These are phyloP conservation scores for Aspergillus proliferans DNA, from an alignment of 2,329 filamentous ascomycete genomes.

Conservation along the genomic window DNA sequence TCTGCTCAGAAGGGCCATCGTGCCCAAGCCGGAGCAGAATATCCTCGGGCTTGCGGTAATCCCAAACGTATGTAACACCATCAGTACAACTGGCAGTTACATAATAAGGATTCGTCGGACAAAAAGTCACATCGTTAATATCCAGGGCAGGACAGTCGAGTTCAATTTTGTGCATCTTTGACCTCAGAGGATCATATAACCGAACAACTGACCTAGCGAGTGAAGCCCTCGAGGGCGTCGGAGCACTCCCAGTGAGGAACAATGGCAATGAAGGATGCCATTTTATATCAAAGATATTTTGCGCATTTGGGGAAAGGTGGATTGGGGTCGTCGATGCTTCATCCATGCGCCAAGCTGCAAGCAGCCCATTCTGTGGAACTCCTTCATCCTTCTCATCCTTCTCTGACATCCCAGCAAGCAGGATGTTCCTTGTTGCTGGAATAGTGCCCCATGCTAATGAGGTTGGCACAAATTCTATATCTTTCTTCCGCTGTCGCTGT, in stretches of 20 bases:
- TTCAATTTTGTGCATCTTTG: slow-evolving; percentile 35
- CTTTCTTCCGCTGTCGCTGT: slow-evolving; percentile 17
- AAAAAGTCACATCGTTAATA: slow-evolving; percentile 56
- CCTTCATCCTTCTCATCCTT: slow-evolving; percentile 32
- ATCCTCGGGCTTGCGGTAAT: slow-evolving; percentile 42
- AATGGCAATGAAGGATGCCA: slow-evolving; percentile 48
- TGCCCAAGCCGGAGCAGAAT: slow-evolving; percentile 48
- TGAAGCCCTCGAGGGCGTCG: slow-evolving; percentile 24
- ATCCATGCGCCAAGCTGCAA: slow-evolving; percentile 49
- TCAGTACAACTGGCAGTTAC: slow-evolving; percentile 57
- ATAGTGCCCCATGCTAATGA: slow-evolving; percentile 45
- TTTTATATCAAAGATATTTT: slow-evolving; percentile 53
- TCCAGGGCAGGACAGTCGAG: slow-evolving; percentile 54
- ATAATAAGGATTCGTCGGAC: slow-evolving; percentile 40
- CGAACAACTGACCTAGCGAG: slow-evolving; percentile 46
- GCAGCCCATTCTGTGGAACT: slow-evolving; percentile 42
- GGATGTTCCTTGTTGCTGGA: slow-evolving; percentile 31
- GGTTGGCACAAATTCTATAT: slow-evolving; percentile 37
- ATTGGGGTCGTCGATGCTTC: slow-evolving; percentile 31
- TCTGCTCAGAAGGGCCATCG: slow-evolving; percentile 44
- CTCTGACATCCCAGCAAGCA: slow-evolving; percentile 52
- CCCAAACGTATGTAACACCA: slow-evolving; percentile 56
- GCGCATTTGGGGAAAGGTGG: slow-evolving; percentile 41
- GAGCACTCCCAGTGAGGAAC: slow-evolving; percentile 51
- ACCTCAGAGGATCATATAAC: slow-evolving; percentile 42